These are phyloP conservation scores for Cladophialophora exuberans DNA, from an alignment of 2,329 filamentous ascomycete genomes.

Conservation along the genomic window DNA sequence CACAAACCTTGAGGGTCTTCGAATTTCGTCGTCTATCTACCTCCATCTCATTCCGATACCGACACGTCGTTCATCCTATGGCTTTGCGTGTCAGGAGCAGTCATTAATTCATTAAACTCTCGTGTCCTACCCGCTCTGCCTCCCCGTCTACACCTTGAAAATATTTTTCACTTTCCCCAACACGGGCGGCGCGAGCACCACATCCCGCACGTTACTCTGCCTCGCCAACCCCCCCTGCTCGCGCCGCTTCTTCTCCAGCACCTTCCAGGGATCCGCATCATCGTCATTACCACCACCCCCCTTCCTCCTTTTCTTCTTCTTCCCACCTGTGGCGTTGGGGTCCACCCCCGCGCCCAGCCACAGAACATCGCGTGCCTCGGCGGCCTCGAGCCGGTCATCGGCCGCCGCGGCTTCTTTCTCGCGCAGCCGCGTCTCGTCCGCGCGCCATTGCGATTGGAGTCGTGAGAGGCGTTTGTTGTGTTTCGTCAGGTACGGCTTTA, in stretches of 20 bases:
- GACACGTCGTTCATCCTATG: background rate
- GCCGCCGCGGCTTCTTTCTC: conserved; percentile 79
- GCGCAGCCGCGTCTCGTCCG: conserved; percentile 59
- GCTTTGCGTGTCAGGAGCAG: background rate
- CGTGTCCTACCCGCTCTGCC: background rate
- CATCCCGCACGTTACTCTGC: conserved; percentile 46
- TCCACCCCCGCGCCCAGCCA: conserved; percentile 61
- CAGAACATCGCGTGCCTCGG: conserved; percentile 65
- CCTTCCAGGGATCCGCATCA: conserved; percentile 77
- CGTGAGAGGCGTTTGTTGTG: conserved; percentile 78
- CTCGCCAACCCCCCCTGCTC: conserved; percentile 45
- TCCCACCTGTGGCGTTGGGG: conserved; percentile 44
- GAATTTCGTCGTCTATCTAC: background rate
- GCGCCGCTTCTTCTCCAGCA: conserved; percentile 68
- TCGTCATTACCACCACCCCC: conserved; percentile 48
- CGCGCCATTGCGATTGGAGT: conserved; percentile 62
- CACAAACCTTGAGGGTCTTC: no score
- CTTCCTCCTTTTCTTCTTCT: conserved; percentile 43
- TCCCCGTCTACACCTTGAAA: conserved; percentile 26
- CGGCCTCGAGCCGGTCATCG: conserved; percentile 64
- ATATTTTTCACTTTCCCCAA: conserved; percentile 52
- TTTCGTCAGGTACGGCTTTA: conserved; percentile 69
- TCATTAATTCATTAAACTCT: background rate
- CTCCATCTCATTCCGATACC: background rate
- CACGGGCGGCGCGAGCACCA: conserved; percentile 71